Base-by-base conservation (phyloP, 2,329 filamentous ascomycete genomes). In the Davidsoniella virescens region DNA sequence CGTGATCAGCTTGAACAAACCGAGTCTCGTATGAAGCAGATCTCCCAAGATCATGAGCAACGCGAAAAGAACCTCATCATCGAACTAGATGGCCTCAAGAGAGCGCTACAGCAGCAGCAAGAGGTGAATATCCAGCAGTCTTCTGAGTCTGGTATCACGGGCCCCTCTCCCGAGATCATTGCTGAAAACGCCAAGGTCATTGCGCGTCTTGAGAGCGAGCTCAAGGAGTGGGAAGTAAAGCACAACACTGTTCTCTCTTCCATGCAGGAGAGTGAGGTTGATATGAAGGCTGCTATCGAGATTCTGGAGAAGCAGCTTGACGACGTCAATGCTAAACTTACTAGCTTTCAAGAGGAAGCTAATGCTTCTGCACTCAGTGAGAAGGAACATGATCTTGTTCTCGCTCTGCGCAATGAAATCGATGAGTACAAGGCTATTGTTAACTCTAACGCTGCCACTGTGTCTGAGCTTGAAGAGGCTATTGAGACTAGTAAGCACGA, bases 1-100 rank as follows among this genome's bases (percentile, higher is more conserved):
- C 83, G 85, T 53, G 85, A 93, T 55, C 87, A 95, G 64, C 75
- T 98, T 4, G 78, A 88, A 60, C 80, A 87, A 63, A 93, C 82
- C 57, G 88, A 96, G 64, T 82, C 76, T 57, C 80, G 90, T 60
- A 80, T 95, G 55, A 73, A 74, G 53, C 70, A 78, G 48, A 72
- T 94, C 59, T 82, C 85, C 47, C 79, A 86, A 45, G 70, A 75
- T 0, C 80, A 95, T 56, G 71, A 73, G n/a, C 65, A 70, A 12
- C 79, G 85, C 25, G 90, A 96, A 65, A 74, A 77, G 61, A 80
- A 88, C 58, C 70, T 96, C 2, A 68, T 78, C 45, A 68, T 71
- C 7, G 80, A 95, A 64, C 68, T 96, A 18, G 75, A 84, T 45
- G 70, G 66, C 20, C 37, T 53, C 39, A 53, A 53, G 44, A 46